These are phyloP conservation scores for Eimeria acervulina DNA, from an alignment of 169 alveolate genomes.

Conservation along the genomic window DNA sequence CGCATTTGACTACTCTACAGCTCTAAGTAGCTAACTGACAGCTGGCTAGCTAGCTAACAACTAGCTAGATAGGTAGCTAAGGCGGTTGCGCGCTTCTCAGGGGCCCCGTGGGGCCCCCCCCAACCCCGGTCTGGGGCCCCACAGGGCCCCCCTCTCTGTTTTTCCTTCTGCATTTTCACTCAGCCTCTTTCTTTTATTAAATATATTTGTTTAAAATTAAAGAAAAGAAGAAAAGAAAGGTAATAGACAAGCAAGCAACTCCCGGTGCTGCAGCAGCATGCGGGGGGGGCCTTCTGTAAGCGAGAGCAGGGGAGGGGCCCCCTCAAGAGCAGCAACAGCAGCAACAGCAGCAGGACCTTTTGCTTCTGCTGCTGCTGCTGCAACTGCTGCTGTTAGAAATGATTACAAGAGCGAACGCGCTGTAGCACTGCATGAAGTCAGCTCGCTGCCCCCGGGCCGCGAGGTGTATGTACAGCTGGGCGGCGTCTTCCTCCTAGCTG, in stretches of 20 bases:
- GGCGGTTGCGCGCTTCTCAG: background rate
- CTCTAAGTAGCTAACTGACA: too few relatives aligned
- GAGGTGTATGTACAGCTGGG: conserved; percentile 83
- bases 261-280: background rate
- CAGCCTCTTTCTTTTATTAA: background rate
- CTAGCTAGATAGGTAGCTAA: too few relatives aligned
- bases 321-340: background rate
- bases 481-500: conserved; percentile 37
- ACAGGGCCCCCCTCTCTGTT: background rate
- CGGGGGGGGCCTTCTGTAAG: background rate
- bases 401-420: conserved; percentile 43
- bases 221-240: background rate
- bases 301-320: background rate
- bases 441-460: conserved; percentile 68
- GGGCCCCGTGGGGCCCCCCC: conserved; percentile 1
- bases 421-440: conserved; percentile 75
- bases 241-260: background rate
- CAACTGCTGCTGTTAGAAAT: background rate
- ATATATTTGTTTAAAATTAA: background rate
- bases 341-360: background rate
- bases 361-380: background rate
- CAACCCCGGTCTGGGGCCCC: background rate
- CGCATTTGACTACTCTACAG: background rate
- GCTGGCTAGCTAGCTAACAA: too few relatives aligned
- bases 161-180: background rate